Evolutionary conservation across 805 yeast species (phyloP), one percentile per base, ranked within the genome.

Genomic region (Lipomyces chichibuensis): DNA sequence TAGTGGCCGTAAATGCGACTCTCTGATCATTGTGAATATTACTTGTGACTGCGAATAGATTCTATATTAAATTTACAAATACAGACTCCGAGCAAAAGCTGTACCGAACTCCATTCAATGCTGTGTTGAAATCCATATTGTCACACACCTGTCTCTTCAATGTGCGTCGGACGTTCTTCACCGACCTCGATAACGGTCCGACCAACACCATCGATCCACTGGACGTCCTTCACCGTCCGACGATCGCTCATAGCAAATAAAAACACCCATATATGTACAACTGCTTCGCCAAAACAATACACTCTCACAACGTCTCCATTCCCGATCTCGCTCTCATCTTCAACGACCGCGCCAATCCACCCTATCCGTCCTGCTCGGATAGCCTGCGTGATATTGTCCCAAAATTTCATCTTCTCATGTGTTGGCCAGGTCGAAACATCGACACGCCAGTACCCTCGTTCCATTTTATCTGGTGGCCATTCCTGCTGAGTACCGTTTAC

Each of bases 251-350:
- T 66, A 9, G 60, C 57, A 32, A 60, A 57, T 55, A 66, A 43
- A 55, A 66, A 57, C 20, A 64, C 65, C 67, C 69, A 66, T 11
- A 64, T 64, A 59, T 66, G 67, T 46, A 60, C 58, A 56, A 64
- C 62, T 14, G 67, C 69, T 33, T 23, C 60, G 20, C 69, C 67
- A 23, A 66, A 66, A 39, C 69, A 66, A 33, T 66, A 66, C 13
- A 66, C 20, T 53, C 65, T 33, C 20, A 66, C 57, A 23, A 60
- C 29, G 17, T 66, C 64, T 1, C 60, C 62, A 25, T 55, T 23
- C 32, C 60, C 35, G 53, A 5, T 25, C 33, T 25, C 23, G 46
- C 29, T 20, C 17, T 11, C 27, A 8, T 51, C 62, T 17, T 66
- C 67, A 7, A 62, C 23, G 4, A 52, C 57, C 32, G 57, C 46